phyloP scores from a whole-genome alignment of 2,329 filamentous ascomycete species.

The Pseudogymnoascus sp. region DNA sequence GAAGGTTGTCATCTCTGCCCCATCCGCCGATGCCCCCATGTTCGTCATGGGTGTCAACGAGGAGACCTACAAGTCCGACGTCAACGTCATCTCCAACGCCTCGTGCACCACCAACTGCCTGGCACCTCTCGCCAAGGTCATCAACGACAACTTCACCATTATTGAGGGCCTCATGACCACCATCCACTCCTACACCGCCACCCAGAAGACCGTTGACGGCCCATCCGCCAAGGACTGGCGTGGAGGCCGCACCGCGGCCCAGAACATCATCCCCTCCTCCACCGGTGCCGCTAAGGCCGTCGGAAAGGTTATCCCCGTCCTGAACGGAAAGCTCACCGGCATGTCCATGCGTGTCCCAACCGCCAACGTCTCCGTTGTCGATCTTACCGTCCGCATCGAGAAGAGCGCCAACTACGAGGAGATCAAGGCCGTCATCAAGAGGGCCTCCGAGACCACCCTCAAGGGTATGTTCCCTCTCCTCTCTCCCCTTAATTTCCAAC shows the following conservation, averaged over 20 bases:
- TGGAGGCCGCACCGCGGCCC: conserved; percentile 95
- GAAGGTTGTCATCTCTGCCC: conserved; percentile 92
- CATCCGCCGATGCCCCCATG: conserved; percentile 95
- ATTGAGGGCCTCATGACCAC: conserved; percentile 99
- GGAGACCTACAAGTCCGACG: conserved; percentile 80
- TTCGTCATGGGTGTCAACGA: conserved; percentile 99
- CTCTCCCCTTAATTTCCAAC: background rate
- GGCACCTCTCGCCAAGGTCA: conserved; percentile 97
- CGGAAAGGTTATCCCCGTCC: conserved; percentile 96
- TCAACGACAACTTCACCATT: conserved; percentile 97
- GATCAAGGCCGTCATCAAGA: conserved; percentile 90
- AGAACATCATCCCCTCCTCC: conserved; percentile 99
- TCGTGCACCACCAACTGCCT: conserved; percentile 99
- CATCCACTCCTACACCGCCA: conserved; percentile 98
- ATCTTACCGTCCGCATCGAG: conserved; percentile 89
- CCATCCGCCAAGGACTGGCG: conserved; percentile 99
- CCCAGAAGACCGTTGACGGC: conserved; percentile 98
- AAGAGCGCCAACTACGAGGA: conserved; percentile 81
- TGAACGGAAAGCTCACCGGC: conserved; percentile 99
- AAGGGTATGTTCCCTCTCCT: conserved; percentile 56
- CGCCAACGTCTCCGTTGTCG: conserved; percentile 97
- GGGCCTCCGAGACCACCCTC: conserved; percentile 70
- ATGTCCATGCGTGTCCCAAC: conserved; percentile 99
- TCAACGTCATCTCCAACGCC: conserved; percentile 95
- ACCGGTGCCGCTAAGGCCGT: conserved; percentile 99